A percentile compares a stretch with the other conserved stretches of the same genome.
Conservation (phyloP, 148 eudicot genomes). For the Heliamphora exappendiculata region DNA sequence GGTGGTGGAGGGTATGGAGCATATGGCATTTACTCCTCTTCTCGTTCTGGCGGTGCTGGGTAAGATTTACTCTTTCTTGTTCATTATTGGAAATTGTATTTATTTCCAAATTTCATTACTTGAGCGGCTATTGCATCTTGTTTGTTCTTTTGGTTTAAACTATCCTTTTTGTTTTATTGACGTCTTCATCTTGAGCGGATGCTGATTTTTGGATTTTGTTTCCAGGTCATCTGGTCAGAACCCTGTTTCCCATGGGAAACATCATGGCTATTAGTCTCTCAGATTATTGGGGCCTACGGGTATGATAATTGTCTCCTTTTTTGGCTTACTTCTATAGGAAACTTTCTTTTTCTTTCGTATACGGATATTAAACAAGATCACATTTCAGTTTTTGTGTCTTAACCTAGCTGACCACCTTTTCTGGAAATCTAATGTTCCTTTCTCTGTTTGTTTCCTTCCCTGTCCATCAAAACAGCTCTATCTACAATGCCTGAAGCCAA, state of each 20-base stretch:
- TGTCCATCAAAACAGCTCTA: constrained; percentile 62
- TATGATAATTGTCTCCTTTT: not conserved
- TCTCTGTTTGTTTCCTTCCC: constrained; percentile 38
- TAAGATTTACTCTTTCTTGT: constrained; percentile 23
- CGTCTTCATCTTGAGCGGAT: not conserved
- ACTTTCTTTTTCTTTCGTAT: not conserved
- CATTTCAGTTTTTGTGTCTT: not conserved
- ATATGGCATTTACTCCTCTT: constrained; percentile 67
- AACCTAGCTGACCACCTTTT: constrained; percentile 23
- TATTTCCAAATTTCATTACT: not conserved
- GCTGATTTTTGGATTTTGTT: constrained; percentile 12
- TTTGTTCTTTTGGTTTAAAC: not conserved
- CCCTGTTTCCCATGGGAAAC: constrained; percentile 40
- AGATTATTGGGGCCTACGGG: not conserved
- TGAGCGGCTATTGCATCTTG: not conserved
- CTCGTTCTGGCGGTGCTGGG: constrained; percentile 51
- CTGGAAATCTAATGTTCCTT: constrained; percentile 40
- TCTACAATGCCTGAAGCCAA: constrained; percentile 54
- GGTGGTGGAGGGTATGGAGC: constrained; percentile 49
- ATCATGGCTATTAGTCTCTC: constrained; percentile 37
- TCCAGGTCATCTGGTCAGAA: constrained; percentile 41
- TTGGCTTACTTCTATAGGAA: not conserved
- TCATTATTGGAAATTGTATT: not conserved
- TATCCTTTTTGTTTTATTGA: not conserved
- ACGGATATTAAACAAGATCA: not conserved